These are phyloP conservation scores for Penicillium olsonii DNA, from an alignment of 2,329 filamentous ascomycete species.

Conservation along the genomic window DNA sequence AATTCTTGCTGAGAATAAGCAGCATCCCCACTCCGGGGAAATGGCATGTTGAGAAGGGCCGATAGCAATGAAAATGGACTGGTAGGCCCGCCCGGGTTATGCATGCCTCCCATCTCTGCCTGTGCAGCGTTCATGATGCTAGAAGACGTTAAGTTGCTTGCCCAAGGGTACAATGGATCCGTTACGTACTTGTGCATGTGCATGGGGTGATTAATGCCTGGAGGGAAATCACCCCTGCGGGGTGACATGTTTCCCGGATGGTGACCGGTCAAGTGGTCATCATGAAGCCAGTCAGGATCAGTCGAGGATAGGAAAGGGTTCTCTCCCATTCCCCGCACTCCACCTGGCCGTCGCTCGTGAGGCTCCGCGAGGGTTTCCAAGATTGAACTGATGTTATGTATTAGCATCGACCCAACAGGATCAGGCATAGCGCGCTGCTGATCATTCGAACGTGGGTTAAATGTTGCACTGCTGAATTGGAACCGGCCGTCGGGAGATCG, in stretches of 20 bases:
- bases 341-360: neutral
- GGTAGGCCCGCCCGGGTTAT: slow-evolving; percentile 19
- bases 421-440: slow-evolving; percentile 16
- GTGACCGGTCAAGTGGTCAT: slow-evolving; percentile 11
- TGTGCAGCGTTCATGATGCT: slow-evolving; percentile 34
- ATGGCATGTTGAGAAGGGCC: slow-evolving; percentile 38
- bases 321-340: slow-evolving; percentile 5
- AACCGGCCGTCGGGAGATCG: slow-evolving; percentile 51
- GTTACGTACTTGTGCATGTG: slow-evolving; percentile 51
- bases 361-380: slow-evolving; percentile 42
- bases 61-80: slow-evolving; percentile 51
- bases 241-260: slow-evolving; percentile 49
- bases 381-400: slow-evolving; percentile 47
- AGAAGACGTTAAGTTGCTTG: slow-evolving; percentile 9
- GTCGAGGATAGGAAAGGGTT: slow-evolving; percentile 10
- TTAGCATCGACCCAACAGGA: slow-evolving; percentile 31
- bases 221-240: slow-evolving; percentile 53
- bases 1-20: slow-evolving; percentile 90
- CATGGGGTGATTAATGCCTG: slow-evolving; percentile 44
- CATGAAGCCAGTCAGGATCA: slow-evolving; percentile 12
- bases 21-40: slow-evolving; percentile 65
- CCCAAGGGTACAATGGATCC: neutral
- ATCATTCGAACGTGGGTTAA: slow-evolving; percentile 22
- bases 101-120: slow-evolving; percentile 19
- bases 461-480: slow-evolving; percentile 39